A percentile compares a stretch with the other conserved stretches of the same genome.
Evolutionary conservation across 345 rosid species (phyloP).

Genomic region (Carallia pectinifolia): DNA sequence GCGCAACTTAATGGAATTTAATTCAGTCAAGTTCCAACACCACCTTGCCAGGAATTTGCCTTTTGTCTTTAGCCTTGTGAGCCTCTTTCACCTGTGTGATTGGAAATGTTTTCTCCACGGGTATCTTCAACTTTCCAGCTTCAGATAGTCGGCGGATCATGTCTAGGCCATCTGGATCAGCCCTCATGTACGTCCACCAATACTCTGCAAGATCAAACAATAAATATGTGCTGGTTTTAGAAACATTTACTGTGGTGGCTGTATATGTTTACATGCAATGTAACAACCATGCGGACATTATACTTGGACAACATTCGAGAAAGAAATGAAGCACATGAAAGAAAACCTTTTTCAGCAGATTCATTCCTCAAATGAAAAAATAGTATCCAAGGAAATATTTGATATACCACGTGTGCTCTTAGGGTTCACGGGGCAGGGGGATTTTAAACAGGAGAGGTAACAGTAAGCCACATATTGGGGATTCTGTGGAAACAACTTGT

Average conservation of each 20-base stretch:
- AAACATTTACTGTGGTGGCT: too few relatives aligned
- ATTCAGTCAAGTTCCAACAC: slow-evolving; percentile 68
- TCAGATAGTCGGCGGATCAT: slow-evolving; percentile 73
- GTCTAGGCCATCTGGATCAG: slow-evolving; percentile 78
- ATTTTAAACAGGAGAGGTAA: too few relatives aligned
- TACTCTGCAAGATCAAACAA: slow-evolving; percentile 49
- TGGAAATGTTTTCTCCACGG: slow-evolving; percentile 76
- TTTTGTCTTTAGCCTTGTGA: slow-evolving; percentile 79
- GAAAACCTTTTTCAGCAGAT: not conserved
- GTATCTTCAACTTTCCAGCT: slow-evolving; percentile 72
- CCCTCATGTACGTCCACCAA: slow-evolving; percentile 88
- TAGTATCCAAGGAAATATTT: too few relatives aligned
- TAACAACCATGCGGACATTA: not conserved
- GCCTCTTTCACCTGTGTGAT: slow-evolving; percentile 78
- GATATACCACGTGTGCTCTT: too few relatives aligned
- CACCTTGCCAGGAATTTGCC: slow-evolving; percentile 71
- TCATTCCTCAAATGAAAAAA: too few relatives aligned
- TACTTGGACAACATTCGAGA: not conserved
- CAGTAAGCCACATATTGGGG: too few relatives aligned
- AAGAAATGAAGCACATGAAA: not conserved
- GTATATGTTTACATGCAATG: not conserved
- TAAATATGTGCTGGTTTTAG: not conserved
- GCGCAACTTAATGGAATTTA: slow-evolving; percentile 2
- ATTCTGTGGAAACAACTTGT: too few relatives aligned
- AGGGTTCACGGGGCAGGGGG: too few relatives aligned